Base-by-base conservation (phyloP, 2,329 filamentous ascomycete genomes). In the Phaeomoniella chlamydospora region DNA sequence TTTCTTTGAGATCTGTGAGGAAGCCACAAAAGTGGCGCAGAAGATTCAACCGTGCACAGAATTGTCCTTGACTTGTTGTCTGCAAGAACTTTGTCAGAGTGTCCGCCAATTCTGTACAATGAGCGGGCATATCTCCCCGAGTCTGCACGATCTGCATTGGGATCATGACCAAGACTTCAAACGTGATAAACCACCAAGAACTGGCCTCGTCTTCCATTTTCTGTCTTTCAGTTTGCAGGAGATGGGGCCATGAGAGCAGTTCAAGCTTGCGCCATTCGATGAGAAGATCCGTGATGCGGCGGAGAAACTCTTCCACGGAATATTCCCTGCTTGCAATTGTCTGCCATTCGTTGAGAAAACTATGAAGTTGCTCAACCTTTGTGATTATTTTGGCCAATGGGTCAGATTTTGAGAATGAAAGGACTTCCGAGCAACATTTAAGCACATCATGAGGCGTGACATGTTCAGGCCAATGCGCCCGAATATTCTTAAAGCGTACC, bases 181-280 rank as follows among this genome's bases (percentile, higher is more conserved):
- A 98, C 1, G 88, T 86, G 40, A 96, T 71, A 48, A 94, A 98
- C 79, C 87, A 98, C 90, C 90, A 98, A 12, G 80, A 79, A 47
- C 77, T 78, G 2, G 88, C 86, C 49, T 85, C 79, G 34, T 83
- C 72, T 15, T 77, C 66, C 47, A 78, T 86, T 48, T 80, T 85
- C 36, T 73, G 68, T 26, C 76, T 69, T 55, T 98, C 90, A 54
- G 82, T 75, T 45, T 94, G 84, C 41, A 98, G 80, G 3, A 98
- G 59, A 30, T 79, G 81, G 22, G 82, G 77, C 90, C 90, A 98
- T 1, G 88, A 94, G 0, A 82, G 80, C 16, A 98, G 66, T 51
- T 98, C 90, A 18, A 98, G 66, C 40, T 87, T 78, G 42, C 90
- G 74, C 92, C 92, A 98, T 51, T 72, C 74, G 37, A 96, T 79